Evolutionary conservation across 495 filamentous ascomycete genomes (phyloP).

Genomic region (Podospora fimiseda): DNA sequence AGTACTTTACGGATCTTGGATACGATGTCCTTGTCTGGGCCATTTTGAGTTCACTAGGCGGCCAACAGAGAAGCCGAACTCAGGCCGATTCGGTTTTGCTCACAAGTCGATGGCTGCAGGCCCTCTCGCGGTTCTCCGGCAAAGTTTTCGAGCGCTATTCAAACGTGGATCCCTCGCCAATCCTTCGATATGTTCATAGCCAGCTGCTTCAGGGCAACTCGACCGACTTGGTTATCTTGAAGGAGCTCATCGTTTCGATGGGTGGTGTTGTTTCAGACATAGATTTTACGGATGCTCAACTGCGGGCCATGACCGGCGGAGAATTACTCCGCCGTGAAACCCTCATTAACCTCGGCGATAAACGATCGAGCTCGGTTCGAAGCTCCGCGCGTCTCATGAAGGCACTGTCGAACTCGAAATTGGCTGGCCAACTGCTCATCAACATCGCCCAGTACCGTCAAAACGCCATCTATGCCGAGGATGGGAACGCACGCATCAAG

Average conservation of each 20-base stretch:
- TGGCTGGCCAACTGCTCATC: slow-evolving; percentile 74
- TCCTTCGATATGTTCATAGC: slow-evolving; percentile 81
- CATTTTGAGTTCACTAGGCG: slow-evolving; percentile 71
- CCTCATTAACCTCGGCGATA: slow-evolving; percentile 68
- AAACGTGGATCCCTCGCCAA: slow-evolving; percentile 75
- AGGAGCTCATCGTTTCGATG: slow-evolving; percentile 86
- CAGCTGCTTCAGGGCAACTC: slow-evolving; percentile 75
- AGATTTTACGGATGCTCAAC: slow-evolving; percentile 79
- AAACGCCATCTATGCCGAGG: slow-evolving; percentile 65
- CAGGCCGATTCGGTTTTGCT: slow-evolving; percentile 74
- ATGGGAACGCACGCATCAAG: slow-evolving; percentile 67
- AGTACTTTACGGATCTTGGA: slow-evolving; percentile 84
- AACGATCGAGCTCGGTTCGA: slow-evolving; percentile 55
- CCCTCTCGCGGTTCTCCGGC: slow-evolving; percentile 77
- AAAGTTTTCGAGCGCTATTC: slow-evolving; percentile 76
- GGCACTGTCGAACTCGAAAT: slow-evolving; percentile 60
- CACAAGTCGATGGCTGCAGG: slow-evolving; percentile 83
- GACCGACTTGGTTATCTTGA: slow-evolving; percentile 79
- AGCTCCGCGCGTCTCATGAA: slow-evolving; percentile 73
- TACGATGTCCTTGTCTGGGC: slow-evolving; percentile 92
- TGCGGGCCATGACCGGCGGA: slow-evolving; percentile 81
- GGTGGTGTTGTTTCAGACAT: slow-evolving; percentile 79
- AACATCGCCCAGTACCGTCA: slow-evolving; percentile 85
- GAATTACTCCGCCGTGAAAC: slow-evolving; percentile 71
- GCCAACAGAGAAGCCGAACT: slow-evolving; percentile 66